A percentile compares a stretch with the other conserved stretches of the same genome.
Evolutionary conservation across 441 rosid genomes (phyloP).

Genomic region (Pelargonium cotyledonis): DNA sequence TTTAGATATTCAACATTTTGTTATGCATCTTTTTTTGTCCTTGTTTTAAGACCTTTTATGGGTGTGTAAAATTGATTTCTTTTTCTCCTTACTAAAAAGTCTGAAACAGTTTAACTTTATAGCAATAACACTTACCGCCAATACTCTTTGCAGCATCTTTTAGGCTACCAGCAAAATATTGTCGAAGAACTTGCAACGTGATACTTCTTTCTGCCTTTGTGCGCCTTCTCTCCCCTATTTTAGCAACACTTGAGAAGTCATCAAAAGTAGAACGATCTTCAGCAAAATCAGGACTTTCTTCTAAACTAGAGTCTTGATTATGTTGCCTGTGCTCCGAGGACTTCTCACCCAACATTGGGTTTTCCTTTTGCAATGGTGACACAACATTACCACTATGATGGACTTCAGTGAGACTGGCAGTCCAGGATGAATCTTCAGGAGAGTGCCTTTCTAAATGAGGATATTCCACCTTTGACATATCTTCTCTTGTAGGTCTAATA

Average conservation of each 20-base stretch:
- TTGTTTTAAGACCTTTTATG: too few relatives aligned
- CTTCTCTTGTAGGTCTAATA: too few relatives aligned
- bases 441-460: slow-evolving; percentile 28
- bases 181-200: slow-evolving; percentile 60
- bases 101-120: not conserved
- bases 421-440: slow-evolving; percentile 31
- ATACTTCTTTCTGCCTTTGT: slow-evolving; percentile 60
- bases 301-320: slow-evolving; percentile 30
- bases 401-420: slow-evolving; percentile 22
- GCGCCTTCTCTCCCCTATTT: slow-evolving; percentile 50
- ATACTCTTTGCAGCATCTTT: slow-evolving; percentile 86
- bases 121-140: slow-evolving; percentile 53
- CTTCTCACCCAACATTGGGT: slow-evolving; percentile 25
- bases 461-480: not conserved
- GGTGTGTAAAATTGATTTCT: too few relatives aligned
- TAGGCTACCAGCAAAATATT: slow-evolving; percentile 74
- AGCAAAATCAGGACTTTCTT: slow-evolving; percentile 33
- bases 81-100: too few relatives aligned
- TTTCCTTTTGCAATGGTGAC: slow-evolving; percentile 23
- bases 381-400: slow-evolving; percentile 25
- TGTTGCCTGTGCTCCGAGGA: slow-evolving; percentile 18
- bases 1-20: too few relatives aligned
- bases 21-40: too few relatives aligned
- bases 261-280: slow-evolving; percentile 36
- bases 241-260: slow-evolving; percentile 38